A percentile compares a stretch with the other conserved stretches of the same genome.
phyloP scores from a whole-genome alignment of 768 basidiomycete genomes.

The Mycena amicta region DNA sequence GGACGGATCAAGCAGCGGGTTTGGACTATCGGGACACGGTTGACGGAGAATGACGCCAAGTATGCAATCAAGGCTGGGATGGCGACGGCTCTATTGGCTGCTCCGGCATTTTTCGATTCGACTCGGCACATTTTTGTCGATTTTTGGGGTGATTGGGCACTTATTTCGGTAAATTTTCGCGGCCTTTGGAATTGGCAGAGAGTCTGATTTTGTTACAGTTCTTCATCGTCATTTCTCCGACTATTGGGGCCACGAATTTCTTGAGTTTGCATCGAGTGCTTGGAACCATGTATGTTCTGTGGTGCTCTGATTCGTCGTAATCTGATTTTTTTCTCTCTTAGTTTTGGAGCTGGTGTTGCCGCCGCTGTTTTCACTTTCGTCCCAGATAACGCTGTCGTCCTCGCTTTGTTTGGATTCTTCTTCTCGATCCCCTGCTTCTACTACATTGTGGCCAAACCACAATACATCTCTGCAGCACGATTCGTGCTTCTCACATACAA shows the following conservation, averaged over 20 bases:
- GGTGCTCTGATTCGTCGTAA: background rate
- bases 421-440: constrained; percentile 95
- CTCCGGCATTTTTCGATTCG: constrained; percentile 83
- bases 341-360: constrained; percentile 79
- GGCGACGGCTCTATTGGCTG: constrained; percentile 78
- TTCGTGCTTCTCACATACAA: constrained; percentile 90
- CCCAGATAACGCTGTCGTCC: constrained; percentile 69
- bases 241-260: constrained; percentile 91
- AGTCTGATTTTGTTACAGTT: constrained; percentile 47
- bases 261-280: constrained; percentile 80
- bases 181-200: background rate
- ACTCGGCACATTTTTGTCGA: constrained; percentile 79
- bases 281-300: constrained; percentile 72
- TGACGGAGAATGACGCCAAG: constrained; percentile 77
- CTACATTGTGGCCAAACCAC: constrained; percentile 77
- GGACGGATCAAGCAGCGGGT: constrained; percentile 68
- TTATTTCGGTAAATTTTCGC: constrained; percentile 73
- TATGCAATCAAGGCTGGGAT: constrained; percentile 89
- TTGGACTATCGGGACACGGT: constrained; percentile 68
- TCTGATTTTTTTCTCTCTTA: constrained; percentile 32
- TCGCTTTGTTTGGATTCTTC: constrained; percentile 85
- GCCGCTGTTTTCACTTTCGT: constrained; percentile 72
- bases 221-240: constrained; percentile 90
- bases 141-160: constrained; percentile 92
- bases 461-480: constrained; percentile 72